phyloP scores from a whole-genome alignment of 306 rosid genomes.

The Canavalia gladiata region DNA sequence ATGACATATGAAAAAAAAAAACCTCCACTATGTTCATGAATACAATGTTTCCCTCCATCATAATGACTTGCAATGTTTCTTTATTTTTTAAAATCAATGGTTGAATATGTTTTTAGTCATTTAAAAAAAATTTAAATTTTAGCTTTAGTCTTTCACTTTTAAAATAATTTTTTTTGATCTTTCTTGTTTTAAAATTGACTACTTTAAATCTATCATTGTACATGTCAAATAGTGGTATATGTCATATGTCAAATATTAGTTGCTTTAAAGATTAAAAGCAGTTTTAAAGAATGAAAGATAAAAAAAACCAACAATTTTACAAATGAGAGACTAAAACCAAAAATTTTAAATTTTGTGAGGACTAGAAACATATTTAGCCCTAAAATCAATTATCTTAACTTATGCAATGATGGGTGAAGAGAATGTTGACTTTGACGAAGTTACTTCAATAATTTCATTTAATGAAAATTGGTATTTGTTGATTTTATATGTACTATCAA shows the following conservation, averaged over 20 bases:
- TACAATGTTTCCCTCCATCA: not conserved
- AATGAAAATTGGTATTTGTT: not conserved
- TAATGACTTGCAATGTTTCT: not conserved
- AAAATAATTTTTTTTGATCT: too few species aligned
- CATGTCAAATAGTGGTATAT: too few species aligned
- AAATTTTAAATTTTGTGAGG: not conserved
- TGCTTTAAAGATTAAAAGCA: too few species aligned
- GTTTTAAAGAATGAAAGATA: too few species aligned
- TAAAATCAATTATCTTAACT: not conserved
- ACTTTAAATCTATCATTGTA: too few species aligned
- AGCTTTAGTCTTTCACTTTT: too few species aligned
- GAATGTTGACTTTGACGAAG: conserved; percentile 4
- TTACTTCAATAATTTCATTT: conserved; percentile 21
- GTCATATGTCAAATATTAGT: too few species aligned
- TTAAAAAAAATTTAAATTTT: too few species aligned
- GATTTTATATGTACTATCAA: conserved; percentile 4
- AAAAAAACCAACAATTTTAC: too few species aligned
- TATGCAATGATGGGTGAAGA: not conserved
- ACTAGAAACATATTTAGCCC: not conserved
- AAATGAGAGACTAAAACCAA: not conserved
- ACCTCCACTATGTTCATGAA: not conserved
- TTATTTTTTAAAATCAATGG: too few species aligned
- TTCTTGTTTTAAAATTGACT: too few species aligned
- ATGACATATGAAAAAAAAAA: conserved; percentile 8
- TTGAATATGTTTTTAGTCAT: too few species aligned